These are phyloP conservation scores for Lepidium africanum DNA, from an alignment of 345 rosid species.

Conservation along the genomic window DNA sequence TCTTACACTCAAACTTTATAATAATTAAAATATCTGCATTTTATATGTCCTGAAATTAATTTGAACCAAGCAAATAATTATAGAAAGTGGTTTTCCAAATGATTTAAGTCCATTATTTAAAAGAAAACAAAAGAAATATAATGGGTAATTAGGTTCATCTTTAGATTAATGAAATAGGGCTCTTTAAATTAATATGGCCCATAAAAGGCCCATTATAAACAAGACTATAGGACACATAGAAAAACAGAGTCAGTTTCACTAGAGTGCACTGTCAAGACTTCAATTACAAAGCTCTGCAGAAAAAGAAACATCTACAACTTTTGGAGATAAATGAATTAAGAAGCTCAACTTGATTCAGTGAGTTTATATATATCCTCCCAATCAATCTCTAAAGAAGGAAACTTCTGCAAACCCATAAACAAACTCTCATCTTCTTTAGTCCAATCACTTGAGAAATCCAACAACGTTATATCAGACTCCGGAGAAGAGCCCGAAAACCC, in stretches of 20 bases:
- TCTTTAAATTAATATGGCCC: background rate
- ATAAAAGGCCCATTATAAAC: background rate
- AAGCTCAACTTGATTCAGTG: constrained; percentile 25
- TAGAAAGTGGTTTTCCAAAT: background rate
- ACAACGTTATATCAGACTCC: constrained; percentile 17
- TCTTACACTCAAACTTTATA: background rate
- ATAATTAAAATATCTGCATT: background rate
- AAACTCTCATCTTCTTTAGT: constrained; percentile 34
- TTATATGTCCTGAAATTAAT: background rate
- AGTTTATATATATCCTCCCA: constrained; percentile 57
- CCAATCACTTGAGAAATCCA: constrained; percentile 23
- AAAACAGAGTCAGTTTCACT: background rate
- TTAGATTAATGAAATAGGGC: background rate
- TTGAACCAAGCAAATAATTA: background rate
- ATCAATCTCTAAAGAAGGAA: constrained; percentile 78
- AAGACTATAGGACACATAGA: background rate
- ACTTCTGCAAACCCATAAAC: constrained; percentile 45
- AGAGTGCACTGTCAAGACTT: constrained; percentile 39
- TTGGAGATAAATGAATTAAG: background rate
- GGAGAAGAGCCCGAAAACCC: constrained; percentile 23
- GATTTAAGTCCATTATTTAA: background rate
- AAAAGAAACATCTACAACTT: background rate
- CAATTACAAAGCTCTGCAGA: constrained; percentile 32
- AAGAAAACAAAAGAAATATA: background rate
- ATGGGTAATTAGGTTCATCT: background rate